A percentile compares a stretch with the other conserved stretches of the same genome.
These are phyloP conservation scores for Sporormia fimetaria DNA, from an alignment of 495 filamentous ascomycete species.

Conservation along the genomic window DNA sequence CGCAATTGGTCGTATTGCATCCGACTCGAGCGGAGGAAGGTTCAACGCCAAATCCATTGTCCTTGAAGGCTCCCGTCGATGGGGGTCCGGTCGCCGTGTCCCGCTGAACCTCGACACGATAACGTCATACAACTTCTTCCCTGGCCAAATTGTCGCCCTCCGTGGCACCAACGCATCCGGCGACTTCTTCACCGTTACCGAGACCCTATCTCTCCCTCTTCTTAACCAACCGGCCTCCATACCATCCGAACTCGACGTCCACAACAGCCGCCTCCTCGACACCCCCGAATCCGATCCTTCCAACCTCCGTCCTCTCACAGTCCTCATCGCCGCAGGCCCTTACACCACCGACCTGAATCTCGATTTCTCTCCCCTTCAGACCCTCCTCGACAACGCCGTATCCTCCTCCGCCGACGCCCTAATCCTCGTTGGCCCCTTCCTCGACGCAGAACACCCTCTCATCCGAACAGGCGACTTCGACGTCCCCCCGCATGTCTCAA, in stretches of 20 bases:
- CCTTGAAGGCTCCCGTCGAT: conserved; percentile 77
- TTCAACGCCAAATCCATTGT: conserved; percentile 74
- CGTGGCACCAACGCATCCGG: conserved; percentile 79
- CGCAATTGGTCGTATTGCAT: conserved; percentile 82
- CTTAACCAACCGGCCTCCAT: conserved; percentile 57
- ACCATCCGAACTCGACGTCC: conserved; percentile 45
- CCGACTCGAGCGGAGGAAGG: conserved; percentile 69
- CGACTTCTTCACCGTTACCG: conserved; percentile 65
- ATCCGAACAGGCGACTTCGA: conserved; percentile 84
- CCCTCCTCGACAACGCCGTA: conserved; percentile 65
- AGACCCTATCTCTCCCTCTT: conserved; percentile 62
- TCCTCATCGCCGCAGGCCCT: conserved; percentile 72
- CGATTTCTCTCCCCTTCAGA: conserved; percentile 71
- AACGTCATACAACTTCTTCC: conserved; percentile 72
- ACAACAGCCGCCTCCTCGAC: conserved; percentile 45
- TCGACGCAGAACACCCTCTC: conserved; percentile 85
- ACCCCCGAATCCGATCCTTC: conserved; percentile 24
- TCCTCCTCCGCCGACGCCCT: conserved; percentile 67
- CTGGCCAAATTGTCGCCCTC: conserved; percentile 84
- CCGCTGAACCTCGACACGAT: conserved; percentile 65
- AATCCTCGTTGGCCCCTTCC: conserved; percentile 73
- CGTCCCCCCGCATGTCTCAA: conserved; percentile 57
- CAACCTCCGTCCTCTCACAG: conserved; percentile 48
- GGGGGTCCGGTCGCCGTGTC: conserved; percentile 67
- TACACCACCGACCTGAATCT: conserved; percentile 89